Evolutionary conservation across 73 alveolate genomes (phyloP).

Genomic region (Paramecium octaurelia): DNA sequence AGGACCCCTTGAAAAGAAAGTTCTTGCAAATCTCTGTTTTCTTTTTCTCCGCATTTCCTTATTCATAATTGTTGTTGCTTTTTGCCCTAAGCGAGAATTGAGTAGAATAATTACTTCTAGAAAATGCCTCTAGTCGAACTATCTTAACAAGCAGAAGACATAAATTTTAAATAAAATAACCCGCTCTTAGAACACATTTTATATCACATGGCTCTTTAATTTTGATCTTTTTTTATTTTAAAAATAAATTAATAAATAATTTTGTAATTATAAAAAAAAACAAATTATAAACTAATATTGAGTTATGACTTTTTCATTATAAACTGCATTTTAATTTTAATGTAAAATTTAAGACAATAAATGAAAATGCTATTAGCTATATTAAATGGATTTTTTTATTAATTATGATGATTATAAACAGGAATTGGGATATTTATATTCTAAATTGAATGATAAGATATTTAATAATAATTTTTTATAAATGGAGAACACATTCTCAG

Average conservation of each 20-base stretch:
- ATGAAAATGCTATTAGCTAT: not conserved
- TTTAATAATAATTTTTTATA: not conserved
- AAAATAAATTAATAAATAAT: not conserved
- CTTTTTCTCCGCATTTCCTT: not conserved
- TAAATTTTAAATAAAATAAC: not conserved
- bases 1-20: not conserved
- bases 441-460: not conserved
- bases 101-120: not conserved
- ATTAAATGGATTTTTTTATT: not conserved
- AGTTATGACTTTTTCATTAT: not conserved
- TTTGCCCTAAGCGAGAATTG: not conserved
- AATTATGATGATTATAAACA: not conserved
- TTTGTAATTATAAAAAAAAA: not conserved
- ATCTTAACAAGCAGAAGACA: not conserved
- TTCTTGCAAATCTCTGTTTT: conserved; percentile 25
- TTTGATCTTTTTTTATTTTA: not conserved
- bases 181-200: not conserved
- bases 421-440: not conserved
- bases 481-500: not conserved
- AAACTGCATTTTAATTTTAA: not conserved
- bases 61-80: not conserved
- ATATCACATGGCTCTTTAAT: not conserved
- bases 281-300: not conserved
- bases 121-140: not conserved
- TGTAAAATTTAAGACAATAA: not conserved